Conservation (phyloP, 2,329 filamentous ascomycete genomes). For the Colletotrichum sp. region DNA sequence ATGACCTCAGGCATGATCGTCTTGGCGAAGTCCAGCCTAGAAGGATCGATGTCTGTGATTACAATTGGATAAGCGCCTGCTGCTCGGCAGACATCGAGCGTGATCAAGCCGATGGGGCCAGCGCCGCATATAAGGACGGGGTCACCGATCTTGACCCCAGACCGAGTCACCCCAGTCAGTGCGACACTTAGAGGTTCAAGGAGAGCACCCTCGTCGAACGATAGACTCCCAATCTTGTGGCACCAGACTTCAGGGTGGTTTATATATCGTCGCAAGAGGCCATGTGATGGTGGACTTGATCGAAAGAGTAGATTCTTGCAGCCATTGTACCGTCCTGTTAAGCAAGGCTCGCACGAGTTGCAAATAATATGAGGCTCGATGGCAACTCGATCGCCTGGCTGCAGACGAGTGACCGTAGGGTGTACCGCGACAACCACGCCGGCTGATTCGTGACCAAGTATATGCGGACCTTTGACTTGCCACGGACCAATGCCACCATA, state of each 20-base stretch:
- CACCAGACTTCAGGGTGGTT: constrained; percentile 95
- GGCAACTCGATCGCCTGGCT: constrained; percentile 88
- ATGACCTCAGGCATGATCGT: constrained; percentile 78
- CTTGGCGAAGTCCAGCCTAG: constrained; percentile 83
- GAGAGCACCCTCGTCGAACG: constrained; percentile 87
- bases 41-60: constrained; percentile 93
- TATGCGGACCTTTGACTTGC: constrained; percentile 87
- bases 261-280: constrained; percentile 88
- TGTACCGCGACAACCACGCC: constrained; percentile 84
- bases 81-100: constrained; percentile 81
- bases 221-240: constrained; percentile 93
- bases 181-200: constrained; percentile 91
- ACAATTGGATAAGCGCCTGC: constrained; percentile 90
- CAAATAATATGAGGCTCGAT: constrained; percentile 96
- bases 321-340: constrained; percentile 94
- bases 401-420: constrained; percentile 77
- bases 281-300: constrained; percentile 87
- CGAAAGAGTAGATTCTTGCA: constrained; percentile 87
- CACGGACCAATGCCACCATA: constrained; percentile 94
- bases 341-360: constrained; percentile 85
- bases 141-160: constrained; percentile 82
- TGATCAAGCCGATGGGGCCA: constrained; percentile 91
- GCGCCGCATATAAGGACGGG: constrained; percentile 89
- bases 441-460: constrained; percentile 92
- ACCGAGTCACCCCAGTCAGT: constrained; percentile 85